Evolutionary conservation across 2,329 filamentous ascomycete genomes (phyloP), one percentile per base, ranked within the genome.

Genomic region (Colletotrichum limetticola): DNA sequence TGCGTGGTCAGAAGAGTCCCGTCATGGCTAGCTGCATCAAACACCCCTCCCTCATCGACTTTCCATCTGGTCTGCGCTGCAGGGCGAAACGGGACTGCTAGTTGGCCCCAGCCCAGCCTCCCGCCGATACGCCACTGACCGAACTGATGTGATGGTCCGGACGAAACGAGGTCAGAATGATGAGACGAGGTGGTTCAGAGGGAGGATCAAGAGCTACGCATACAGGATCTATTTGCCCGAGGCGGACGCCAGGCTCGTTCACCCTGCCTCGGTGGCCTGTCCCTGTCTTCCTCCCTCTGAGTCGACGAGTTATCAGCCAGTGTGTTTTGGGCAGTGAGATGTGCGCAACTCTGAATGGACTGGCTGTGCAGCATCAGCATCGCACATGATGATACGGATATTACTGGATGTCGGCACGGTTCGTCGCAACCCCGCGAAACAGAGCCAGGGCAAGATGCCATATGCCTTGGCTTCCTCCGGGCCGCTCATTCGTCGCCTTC

Each of bases 401-500:
- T 64, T 59, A 59, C 59, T 63, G 65, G 66, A 59, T 32, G 42
- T 49, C 42, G 66, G 59, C 9, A 46, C 42, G 59, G 66, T 70
- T 72, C 66, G 26, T 64, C 42, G 32, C 59, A 64, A 70, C 70
- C 59, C 70, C 66, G 66, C 66, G 66, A 60, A 69, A 69, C 59
- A 53, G 59, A 28, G 49, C 62, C 59, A 64, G 66, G 66, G 66
- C 62, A 70, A 35, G 5, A 55, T 55, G 69, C 58, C 59, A 72
- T 72, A 46, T 71, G 57, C 56, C 63, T 62, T 68, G 63, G 68
- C 63, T 46, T 53, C 46, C 32, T 37, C 52, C n/a, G 55, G 26
- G n/a, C 58, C 30, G 69, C 53, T 63, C 49, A 68, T 72, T 72
- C 65, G 65, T 35, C 26, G 58, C 57, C 42, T 30, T 32, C 42